Percentiles rank a stretch among this genome's conserved stretches.
phyloP scores from a whole-genome alignment of 1,284 basidiomycete species.

The Ceratobasidium sp. region DNA sequence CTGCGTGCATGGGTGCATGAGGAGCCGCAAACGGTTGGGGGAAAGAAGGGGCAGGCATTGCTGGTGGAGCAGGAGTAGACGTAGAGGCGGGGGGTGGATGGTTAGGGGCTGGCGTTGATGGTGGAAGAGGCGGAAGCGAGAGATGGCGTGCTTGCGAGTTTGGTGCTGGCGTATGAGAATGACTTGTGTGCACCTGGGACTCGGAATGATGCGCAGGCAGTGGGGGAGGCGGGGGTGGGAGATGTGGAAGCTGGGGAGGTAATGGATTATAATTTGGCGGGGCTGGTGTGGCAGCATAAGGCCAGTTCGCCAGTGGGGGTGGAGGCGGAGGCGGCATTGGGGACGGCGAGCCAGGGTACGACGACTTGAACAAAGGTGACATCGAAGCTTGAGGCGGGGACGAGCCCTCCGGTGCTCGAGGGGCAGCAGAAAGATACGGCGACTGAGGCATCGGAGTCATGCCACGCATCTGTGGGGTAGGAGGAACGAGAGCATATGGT shows the following conservation, averaged over 20 bases:
- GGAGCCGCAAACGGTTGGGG: constrained; percentile 10
- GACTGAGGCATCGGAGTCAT: neutral
- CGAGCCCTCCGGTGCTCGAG: neutral
- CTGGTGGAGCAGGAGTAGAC: neutral
- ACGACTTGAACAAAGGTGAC: no score
- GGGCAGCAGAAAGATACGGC: constrained; percentile 6
- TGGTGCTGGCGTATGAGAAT: constrained; percentile 1
- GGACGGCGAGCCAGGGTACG: constrained; percentile 1
- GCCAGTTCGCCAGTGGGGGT: neutral
- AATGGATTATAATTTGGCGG: constrained; percentile 8
- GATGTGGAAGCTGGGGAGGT: constrained; percentile 4
- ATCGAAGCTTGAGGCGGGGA: constrained; percentile 4
- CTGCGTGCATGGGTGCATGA: neutral
- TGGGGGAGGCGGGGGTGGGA: constrained; percentile 7
- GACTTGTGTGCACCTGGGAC: neutral
- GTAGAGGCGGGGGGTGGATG: no score
- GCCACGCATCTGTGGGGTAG: constrained; percentile 15
- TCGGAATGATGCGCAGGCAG: constrained; percentile 9
- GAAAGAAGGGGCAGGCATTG: constrained; percentile 23
- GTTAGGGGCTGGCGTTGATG: neutral
- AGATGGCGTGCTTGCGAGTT: constrained; percentile 13
- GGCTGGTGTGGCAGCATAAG: constrained; percentile 10
- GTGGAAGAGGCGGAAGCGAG: constrained; percentile 19
- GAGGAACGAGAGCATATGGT: constrained; percentile 1
- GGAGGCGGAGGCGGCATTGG: constrained; percentile 7